Evolutionary conservation across 768 basidiomycete genomes (phyloP), one percentile per base, ranked within the genome.

Genomic region (Rhizopogon salebrosus): DNA sequence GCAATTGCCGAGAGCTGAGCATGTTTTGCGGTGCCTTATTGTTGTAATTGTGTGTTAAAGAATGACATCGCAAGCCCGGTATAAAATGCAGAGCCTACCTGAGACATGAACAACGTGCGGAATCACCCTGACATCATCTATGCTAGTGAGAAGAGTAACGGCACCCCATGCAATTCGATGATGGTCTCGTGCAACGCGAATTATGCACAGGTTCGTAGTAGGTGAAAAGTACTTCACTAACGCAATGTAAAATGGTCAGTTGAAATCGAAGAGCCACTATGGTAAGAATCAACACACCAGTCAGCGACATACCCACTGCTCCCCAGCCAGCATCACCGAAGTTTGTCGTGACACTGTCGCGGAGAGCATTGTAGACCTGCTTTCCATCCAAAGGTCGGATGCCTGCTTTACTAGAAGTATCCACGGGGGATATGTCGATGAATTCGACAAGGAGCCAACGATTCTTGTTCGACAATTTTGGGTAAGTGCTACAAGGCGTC

Each of bases 151-250:
- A 27, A 27, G 27, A 27, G 27, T 27, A 27, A 27, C 27, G 1
- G 27, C 27, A 27, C 27, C 27, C 27, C 89, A 91, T 0, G 89
- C 87, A 34, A 87, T 79, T 4, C 77, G 79, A 62, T 91, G 83
- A 53, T 89, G 88, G 48, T 91, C 89, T 49, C 93, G 75, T 27
- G 86, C 86, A 26, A 93, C 88, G 39, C 92, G 87, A 39, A 95
- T 80, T 62, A 95, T 27, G 60, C 87, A 90, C 0, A 94, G 74
- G 57, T 85, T 84, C 3, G 92, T 95, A 13, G 78, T 78, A 0
- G 91, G 87, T 0, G 92, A 94, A 59, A 84, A 90, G 61, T 95
- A 95, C 66, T 93, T 92, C 52, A 95, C 93, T 94, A 60, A 5
- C 18, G 20, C 14, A 39, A 29, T 5, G 16, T 9, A 1, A 27